These are phyloP conservation scores for Byssoonygena ceratinophila DNA, from an alignment of 2,329 filamentous ascomycete genomes.

Conservation along the genomic window DNA sequence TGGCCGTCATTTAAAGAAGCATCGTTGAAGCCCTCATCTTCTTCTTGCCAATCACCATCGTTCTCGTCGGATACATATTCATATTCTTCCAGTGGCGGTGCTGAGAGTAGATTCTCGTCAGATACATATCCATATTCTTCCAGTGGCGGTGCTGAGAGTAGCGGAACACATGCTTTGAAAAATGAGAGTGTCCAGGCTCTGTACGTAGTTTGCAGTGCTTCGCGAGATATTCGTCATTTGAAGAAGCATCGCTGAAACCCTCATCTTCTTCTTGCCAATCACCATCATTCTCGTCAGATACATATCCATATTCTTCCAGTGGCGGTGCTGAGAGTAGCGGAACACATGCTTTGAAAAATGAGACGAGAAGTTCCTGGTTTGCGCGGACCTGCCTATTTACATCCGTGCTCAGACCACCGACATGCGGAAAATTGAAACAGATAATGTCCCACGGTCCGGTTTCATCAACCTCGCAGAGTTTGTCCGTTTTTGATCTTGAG, in stretches of 20 bases:
- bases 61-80: constrained; percentile 19
- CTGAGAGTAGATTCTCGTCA: constrained; percentile 27
- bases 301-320: constrained; percentile 15
- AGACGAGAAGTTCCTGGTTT: constrained; percentile 57
- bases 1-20: background rate
- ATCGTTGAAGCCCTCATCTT: constrained; percentile 15
- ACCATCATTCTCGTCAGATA: constrained; percentile 17
- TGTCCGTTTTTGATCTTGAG: background rate
- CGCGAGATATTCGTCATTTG: too few relatives aligned
- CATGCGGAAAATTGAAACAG: constrained; percentile 95
- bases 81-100: constrained; percentile 18
- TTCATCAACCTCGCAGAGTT: constrained; percentile 13
- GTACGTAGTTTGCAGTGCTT: too few relatives aligned
- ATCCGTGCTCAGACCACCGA: constrained; percentile 82
- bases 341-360: constrained; percentile 39
- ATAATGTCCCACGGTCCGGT: constrained; percentile 58
- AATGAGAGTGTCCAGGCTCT: too few relatives aligned
- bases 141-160: constrained; percentile 27
- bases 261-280: constrained; percentile 7
- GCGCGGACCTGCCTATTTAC: constrained; percentile 87
- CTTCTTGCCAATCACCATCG: background rate
- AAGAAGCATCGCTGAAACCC: too few relatives aligned
- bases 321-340: constrained; percentile 30
- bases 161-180: constrained; percentile 36
- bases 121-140: constrained; percentile 16